Percentiles rank a stretch among this genome's conserved stretches.
These are phyloP conservation scores for Hyphodiscus hymeniophilus DNA, from an alignment of 495 filamentous ascomycete genomes.

Conservation along the genomic window DNA sequence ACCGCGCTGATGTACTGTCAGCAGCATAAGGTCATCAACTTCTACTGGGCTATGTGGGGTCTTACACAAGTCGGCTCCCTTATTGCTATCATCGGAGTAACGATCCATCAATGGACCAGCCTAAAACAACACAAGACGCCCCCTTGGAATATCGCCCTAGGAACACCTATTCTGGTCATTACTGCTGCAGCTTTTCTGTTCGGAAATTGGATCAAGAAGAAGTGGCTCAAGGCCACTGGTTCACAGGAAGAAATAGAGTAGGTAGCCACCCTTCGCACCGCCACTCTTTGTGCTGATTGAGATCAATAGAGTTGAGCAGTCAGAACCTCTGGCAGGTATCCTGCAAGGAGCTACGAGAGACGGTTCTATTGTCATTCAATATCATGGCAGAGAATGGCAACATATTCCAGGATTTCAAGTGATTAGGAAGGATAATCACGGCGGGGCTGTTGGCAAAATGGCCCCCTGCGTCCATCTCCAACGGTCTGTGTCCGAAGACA, in stretches of 20 bases:
- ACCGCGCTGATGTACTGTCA: conserved; percentile 25
- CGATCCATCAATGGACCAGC: conserved; percentile 29
- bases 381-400: too few relatives aligned
- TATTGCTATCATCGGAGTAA: conserved; percentile 40
- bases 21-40: background rate
- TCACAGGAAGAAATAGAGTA: background rate
- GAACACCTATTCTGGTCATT: conserved; percentile 41
- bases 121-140: conserved; percentile 29
- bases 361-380: too few relatives aligned
- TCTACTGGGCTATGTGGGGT: conserved; percentile 42
- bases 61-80: conserved; percentile 37
- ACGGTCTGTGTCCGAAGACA: too few relatives aligned
- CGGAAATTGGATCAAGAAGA: background rate
- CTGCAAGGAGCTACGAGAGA: too few relatives aligned
- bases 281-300: too few relatives aligned
- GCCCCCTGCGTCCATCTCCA: too few relatives aligned
- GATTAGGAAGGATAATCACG: too few relatives aligned
- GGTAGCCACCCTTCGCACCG: too few relatives aligned
- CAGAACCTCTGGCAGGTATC: too few relatives aligned
- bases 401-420: too few relatives aligned
- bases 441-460: too few relatives aligned
- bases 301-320: too few relatives aligned
- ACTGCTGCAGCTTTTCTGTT: conserved; percentile 31
- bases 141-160: conserved; percentile 38
- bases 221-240: background rate